These are phyloP conservation scores for Luffa acutangula DNA, from an alignment of 306 rosid genomes.

Conservation along the genomic window DNA sequence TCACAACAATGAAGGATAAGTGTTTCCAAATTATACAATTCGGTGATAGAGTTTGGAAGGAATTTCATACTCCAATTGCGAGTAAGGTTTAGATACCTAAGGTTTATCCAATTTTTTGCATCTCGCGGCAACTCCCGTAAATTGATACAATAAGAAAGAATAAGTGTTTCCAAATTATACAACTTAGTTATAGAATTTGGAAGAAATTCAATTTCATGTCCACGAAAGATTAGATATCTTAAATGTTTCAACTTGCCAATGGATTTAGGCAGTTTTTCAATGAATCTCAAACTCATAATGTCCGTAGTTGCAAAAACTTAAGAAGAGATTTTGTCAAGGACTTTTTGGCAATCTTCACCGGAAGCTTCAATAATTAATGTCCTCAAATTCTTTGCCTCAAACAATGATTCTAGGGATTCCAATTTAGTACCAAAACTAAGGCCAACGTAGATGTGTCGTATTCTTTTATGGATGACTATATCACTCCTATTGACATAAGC, in stretches of 20 bases:
- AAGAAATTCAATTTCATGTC: background rate
- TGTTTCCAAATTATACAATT: background rate
- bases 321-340: background rate
- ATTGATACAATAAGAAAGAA: accelerated
- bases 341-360: background rate
- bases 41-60: background rate
- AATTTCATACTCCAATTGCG: background rate
- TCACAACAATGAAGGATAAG: accelerated
- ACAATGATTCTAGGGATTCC: background rate
- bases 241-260: background rate
- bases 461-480: background rate
- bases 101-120: background rate
- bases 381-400: background rate
- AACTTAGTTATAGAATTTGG: background rate
- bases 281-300: background rate
- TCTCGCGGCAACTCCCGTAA: slow-evolving; percentile 1
- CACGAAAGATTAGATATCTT: background rate
- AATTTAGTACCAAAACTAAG: background rate
- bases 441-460: background rate
- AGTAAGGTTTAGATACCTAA: background rate
- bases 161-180: background rate
- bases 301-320: background rate
- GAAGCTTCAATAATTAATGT: background rate
- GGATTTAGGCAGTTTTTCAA: background rate
- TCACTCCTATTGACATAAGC: background rate